These are phyloP conservation scores for Fusarium vanettenii DNA, from an alignment of 2,329 filamentous ascomycete genomes.

Conservation along the genomic window DNA sequence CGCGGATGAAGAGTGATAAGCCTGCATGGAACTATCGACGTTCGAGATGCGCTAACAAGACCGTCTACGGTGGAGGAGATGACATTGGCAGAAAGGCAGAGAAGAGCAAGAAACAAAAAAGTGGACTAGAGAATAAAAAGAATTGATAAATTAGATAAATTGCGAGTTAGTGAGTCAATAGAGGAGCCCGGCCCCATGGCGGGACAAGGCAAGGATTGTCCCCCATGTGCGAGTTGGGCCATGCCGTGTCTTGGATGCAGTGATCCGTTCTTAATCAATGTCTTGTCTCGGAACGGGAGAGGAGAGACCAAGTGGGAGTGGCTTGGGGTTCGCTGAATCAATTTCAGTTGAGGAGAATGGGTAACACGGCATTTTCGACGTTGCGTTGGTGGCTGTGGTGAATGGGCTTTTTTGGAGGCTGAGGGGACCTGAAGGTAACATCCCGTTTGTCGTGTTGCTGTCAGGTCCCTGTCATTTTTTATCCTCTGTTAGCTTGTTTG, in stretches of 20 bases:
- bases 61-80: conserved; percentile 17
- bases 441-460: no score
- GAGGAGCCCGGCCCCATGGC: background rate
- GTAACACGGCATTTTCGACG: background rate
- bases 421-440: background rate
- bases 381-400: background rate
- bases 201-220: background rate
- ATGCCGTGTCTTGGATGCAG: background rate
- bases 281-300: conserved; percentile 26
- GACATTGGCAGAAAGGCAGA: background rate
- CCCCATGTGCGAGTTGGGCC: background rate
- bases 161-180: background rate
- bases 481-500: background rate
- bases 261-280: background rate
- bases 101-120: background rate
- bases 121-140: conserved; percentile 4
- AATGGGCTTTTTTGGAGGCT: background rate
- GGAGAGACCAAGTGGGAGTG: background rate
- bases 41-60: conserved; percentile 21
- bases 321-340: conserved; percentile 16
- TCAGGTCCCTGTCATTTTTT: background rate
- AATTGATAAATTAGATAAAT: background rate
- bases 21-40: conserved; percentile 25
- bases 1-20: conserved; percentile 20
- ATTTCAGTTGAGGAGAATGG: conserved; percentile 20